These are phyloP conservation scores for Myxozyma neotropica DNA, from an alignment of 805 yeast species.

Conservation along the genomic window DNA sequence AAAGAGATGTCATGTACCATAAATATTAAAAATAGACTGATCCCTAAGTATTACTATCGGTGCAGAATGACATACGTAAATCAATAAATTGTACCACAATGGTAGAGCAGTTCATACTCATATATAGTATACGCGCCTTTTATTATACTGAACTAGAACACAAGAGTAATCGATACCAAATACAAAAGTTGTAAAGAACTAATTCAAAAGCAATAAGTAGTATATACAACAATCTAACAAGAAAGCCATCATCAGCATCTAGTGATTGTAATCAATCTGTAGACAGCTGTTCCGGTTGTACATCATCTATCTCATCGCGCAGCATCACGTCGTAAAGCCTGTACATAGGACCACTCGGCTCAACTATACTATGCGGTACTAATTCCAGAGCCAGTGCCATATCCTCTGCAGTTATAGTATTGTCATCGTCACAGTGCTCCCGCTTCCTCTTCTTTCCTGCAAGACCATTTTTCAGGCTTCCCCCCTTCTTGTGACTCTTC, in stretches of 20 bases:
- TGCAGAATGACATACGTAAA: too few species aligned
- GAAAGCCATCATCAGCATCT: neutral
- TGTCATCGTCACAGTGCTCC: slow-evolving; percentile 37
- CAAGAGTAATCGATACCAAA: neutral
- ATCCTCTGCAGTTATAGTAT: slow-evolving; percentile 43
- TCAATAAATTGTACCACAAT: too few species aligned
- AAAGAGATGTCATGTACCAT: neutral
- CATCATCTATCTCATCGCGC: slow-evolving; percentile 42
- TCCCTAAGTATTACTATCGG: too few species aligned
- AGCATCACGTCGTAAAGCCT: slow-evolving; percentile 42
- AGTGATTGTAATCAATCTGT: neutral
- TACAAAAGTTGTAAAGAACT: neutral
- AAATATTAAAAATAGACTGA: neutral
- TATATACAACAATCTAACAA: neutral
- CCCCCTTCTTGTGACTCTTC: neutral
- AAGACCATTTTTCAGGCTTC: neutral
- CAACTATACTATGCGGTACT: slow-evolving; percentile 44
- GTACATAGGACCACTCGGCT: slow-evolving; percentile 43
- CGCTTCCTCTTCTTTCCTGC: slow-evolving; percentile 8
- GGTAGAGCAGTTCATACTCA: too few species aligned
- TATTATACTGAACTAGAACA: neutral
- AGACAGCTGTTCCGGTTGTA: neutral
- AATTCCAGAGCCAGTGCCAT: slow-evolving; percentile 40
- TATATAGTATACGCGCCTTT: neutral
- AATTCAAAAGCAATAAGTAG: neutral